Conservation (phyloP, 1,284 basidiomycete species). For the Fistulinella cinereoalba region DNA sequence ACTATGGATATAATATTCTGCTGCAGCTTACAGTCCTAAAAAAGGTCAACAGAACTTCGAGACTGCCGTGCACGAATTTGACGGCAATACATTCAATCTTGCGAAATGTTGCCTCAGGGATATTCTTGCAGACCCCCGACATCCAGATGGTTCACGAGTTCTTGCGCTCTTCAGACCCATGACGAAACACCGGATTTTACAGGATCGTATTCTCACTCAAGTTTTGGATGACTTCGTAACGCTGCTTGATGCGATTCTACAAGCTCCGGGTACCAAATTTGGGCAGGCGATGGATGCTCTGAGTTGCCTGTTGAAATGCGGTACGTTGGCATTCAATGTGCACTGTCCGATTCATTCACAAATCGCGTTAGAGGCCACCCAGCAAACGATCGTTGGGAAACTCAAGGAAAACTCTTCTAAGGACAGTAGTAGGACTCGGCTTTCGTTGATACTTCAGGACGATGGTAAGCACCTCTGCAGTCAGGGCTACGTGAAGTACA, state of each 20-base stretch:
- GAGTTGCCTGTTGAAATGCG: conserved; percentile 17
- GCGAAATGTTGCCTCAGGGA: too few relatives aligned
- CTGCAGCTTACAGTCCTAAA: too few relatives aligned
- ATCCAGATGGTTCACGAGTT: too few relatives aligned
- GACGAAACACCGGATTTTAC: conserved; percentile 14
- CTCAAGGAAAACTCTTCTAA: conserved; percentile 5
- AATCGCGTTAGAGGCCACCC: conserved; percentile 12
- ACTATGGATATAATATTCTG: too few relatives aligned
- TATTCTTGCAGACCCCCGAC: too few relatives aligned
- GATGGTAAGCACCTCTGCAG: too few relatives aligned
- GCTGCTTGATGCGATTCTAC: conserved; percentile 13
- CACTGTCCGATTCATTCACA: background rate
- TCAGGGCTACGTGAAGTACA: too few relatives aligned
- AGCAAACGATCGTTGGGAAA: conserved; percentile 3
- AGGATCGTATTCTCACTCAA: conserved; percentile 16
- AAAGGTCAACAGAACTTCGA: too few relatives aligned
- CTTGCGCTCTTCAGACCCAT: conserved; percentile 23
- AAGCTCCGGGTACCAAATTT: too few relatives aligned
- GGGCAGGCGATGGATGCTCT: conserved; percentile 22
- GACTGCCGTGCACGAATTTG: too few relatives aligned
- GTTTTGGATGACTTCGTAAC: conserved; percentile 16
- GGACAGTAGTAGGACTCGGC: conserved; percentile 7
- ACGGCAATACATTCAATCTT: too few relatives aligned
- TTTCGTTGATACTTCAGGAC: conserved; percentile 15
- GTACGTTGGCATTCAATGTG: conserved; percentile 7